Evolutionary conservation across 169 alveolate genomes (phyloP).

Genomic region (Plasmodium cynomolgi): DNA sequence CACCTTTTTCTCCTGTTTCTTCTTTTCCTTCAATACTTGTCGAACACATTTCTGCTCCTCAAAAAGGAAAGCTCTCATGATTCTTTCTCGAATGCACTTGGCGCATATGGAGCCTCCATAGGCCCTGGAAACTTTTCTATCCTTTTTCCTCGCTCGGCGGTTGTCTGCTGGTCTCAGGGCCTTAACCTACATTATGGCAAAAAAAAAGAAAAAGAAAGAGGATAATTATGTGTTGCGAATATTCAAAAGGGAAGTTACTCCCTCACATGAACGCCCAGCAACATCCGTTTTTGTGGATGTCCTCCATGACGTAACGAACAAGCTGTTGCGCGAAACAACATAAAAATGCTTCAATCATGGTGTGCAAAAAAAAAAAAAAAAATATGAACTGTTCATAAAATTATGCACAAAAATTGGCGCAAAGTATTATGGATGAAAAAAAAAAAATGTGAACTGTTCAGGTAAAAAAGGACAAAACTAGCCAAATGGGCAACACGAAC

Average conservation of each 20-base stretch:
- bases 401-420: neutral
- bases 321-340: no score
- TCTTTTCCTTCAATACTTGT: conserved; percentile 84
- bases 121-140: conserved; percentile 92
- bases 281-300: no score
- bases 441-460: neutral
- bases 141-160: conserved; percentile 79
- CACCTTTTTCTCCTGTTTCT: conserved; percentile 76
- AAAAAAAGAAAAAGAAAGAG: neutral
- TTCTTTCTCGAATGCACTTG: conserved; percentile 88
- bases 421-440: no score
- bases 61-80: conserved; percentile 92
- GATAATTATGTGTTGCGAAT: neutral
- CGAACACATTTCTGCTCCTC: conserved; percentile 92
- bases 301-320: no score
- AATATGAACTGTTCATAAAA: neutral
- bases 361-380: no score
- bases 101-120: conserved; percentile 92
- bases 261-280: no score
- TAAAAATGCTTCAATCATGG: no score
- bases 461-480: neutral
- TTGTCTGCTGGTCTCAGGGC: conserved; percentile 87
- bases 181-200: conserved; percentile 49
- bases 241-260: no score
- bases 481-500: neutral